Evolutionary conservation across 768 basidiomycete genomes (phyloP), one percentile per base, ranked within the genome.

Genomic region (Mycena amicta): DNA sequence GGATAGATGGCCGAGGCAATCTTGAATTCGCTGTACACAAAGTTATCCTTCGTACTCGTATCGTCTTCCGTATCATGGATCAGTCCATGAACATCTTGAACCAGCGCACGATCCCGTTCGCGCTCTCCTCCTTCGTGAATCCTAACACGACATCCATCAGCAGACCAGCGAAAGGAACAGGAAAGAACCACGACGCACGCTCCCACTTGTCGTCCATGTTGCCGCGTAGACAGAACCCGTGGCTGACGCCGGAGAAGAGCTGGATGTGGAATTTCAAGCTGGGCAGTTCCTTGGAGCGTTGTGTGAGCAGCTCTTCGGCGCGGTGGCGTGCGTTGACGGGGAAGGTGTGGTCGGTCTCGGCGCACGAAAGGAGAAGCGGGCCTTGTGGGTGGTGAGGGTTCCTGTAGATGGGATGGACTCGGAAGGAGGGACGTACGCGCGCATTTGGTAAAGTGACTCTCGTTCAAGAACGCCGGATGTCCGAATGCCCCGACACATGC

Each of bases 341-440:
- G 71, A 81, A 80, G 1, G 77, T 75, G 12, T 59, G 58, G 66
- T 81, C 80, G 12, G 60, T 71, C 67, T 81, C 80, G 37, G 75
- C 75, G 57, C 76, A 79, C 30, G 75, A 71, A 57, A 79, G 68
- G 5, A 76, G 66, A n/a, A 80, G 66, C 1, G 78, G 79, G 3
- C 65, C 78, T 60, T 26, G 51, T n/a, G n/a, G n/a, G n/a, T n/a
- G n/a, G 4, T 50, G 5, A 15, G 15, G 33, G 29, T 29, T 33
- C 29, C 11, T 39, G 37, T n/a, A 39, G 29, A 30, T 20, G 20
- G 27, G 26, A 30, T 2, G 6, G 4, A 50, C 28, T 13, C 11
- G n/a, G 30, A 27, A 2, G 12, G 23, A 18, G 46, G 15, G 15
- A 65, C 77, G 51, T 25, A 74, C 78, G 70, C 5, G 73, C 70